Conservation (phyloP, 441 rosid genomes). For the Populus hybrid region DNA sequence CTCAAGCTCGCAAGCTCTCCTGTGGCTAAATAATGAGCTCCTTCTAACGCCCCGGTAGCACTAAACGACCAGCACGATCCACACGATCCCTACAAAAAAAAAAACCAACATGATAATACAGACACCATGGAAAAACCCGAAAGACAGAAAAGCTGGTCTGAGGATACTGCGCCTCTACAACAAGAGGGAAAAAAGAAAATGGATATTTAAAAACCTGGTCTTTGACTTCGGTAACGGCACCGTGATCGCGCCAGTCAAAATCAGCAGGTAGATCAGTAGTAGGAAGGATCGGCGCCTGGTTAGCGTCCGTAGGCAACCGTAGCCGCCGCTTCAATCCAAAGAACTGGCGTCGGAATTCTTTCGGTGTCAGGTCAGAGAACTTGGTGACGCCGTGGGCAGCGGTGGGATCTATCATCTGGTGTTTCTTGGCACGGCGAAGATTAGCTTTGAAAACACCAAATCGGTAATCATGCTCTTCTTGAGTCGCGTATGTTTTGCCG, state of each 20-base stretch:
- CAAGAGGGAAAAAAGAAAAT: not conserved
- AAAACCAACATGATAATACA: not conserved
- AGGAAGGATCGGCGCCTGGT: conserved; percentile 82
- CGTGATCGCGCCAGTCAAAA: conserved; percentile 88
- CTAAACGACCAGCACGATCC: conserved; percentile 99
- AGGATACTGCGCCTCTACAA: not conserved
- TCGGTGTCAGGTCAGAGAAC: conserved; percentile 82
- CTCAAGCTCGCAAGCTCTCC: conserved; percentile 86
- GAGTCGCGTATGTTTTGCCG: conserved; percentile 55
- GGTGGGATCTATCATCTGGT: conserved; percentile 71
- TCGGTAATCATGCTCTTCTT: conserved; percentile 72
- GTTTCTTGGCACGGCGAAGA: conserved; percentile 59
- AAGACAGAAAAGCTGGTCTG: not conserved
- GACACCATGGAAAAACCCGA: not conserved
- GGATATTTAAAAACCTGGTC: conserved; percentile 48
- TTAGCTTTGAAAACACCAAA: conserved; percentile 59
- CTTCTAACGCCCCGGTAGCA: conserved; percentile 85
- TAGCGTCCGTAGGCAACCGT: conserved; percentile 67
- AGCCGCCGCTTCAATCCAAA: conserved; percentile 53
- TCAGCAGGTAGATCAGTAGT: conserved; percentile 61
- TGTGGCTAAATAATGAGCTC: conserved; percentile 75
- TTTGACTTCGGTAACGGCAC: conserved; percentile 73
- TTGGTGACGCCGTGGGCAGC: conserved; percentile 83
- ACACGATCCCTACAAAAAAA: conserved; percentile 55
- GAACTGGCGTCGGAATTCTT: conserved; percentile 54